Percentiles rank a stretch among this genome's conserved stretches.
Conservation (phyloP, 2,329 filamentous ascomycete species). For the Arthroderma sp. region DNA sequence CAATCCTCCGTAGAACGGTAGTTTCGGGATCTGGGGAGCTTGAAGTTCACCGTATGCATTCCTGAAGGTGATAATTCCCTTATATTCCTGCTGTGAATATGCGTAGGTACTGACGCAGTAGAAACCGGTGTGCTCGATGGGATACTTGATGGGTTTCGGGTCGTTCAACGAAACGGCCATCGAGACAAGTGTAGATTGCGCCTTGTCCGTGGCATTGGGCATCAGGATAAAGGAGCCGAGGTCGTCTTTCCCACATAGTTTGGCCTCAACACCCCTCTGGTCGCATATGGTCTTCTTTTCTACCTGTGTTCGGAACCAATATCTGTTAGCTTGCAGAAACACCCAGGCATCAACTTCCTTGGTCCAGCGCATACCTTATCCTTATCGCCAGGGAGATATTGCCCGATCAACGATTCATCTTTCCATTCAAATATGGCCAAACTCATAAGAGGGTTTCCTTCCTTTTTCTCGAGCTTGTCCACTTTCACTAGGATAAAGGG, state of each 20-base stretch:
- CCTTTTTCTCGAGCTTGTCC: constrained; percentile 43
- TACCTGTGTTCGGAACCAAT: constrained; percentile 6
- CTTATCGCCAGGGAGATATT: constrained; percentile 43
- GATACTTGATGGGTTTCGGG: constrained; percentile 59
- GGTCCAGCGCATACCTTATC: constrained; percentile 35
- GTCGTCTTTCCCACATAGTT: constrained; percentile 62
- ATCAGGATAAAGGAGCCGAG: constrained; percentile 74
- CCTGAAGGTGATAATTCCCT: constrained; percentile 74
- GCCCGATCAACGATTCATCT: constrained; percentile 67
- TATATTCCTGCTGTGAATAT: constrained; percentile 56
- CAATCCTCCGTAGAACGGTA: constrained; percentile 91
- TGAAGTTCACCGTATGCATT: constrained; percentile 95
- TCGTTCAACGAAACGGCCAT: constrained; percentile 71
- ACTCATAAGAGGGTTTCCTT: constrained; percentile 63
- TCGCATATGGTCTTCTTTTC: constrained; percentile 64
- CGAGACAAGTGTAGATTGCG: constrained; percentile 61
- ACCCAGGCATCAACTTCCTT: no score
- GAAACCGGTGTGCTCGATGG: constrained; percentile 81
- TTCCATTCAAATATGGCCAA: constrained; percentile 90
- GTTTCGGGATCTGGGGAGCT: constrained; percentile 87
- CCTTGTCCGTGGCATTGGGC: constrained; percentile 58
- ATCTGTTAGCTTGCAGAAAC: no score
- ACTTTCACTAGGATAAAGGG: constrained; percentile 84
- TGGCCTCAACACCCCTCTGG: constrained; percentile 51
- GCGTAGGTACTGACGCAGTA: constrained; percentile 79